Conservation (phyloP, 495 filamentous ascomycete species). For the Tuber calosporum region DNA sequence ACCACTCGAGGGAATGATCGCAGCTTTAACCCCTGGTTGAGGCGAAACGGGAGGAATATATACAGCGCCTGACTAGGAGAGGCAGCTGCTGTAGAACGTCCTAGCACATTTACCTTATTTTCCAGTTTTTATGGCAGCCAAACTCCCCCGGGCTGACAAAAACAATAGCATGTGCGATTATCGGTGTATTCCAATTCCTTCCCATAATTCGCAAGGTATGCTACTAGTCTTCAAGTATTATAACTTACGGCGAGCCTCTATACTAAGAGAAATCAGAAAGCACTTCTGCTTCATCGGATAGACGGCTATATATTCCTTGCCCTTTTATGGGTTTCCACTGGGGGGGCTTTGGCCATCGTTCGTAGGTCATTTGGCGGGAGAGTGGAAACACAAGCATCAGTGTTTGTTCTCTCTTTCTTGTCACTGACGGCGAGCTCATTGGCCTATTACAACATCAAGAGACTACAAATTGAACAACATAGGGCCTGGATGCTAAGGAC, state of each 20-base stretch:
- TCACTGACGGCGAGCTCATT: constrained; percentile 41
- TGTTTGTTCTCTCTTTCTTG: constrained; percentile 43
- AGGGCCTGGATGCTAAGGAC: constrained; percentile 53
- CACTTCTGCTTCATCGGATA: constrained; percentile 49
- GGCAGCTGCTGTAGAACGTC: neutral
- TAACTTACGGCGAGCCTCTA: neutral
- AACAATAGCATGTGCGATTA: constrained; percentile 42
- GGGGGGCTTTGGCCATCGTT: constrained; percentile 47
- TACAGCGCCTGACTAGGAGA: neutral
- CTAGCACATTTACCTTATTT: neutral
- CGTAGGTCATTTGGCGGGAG: constrained; percentile 47
- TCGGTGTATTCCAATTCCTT: constrained; percentile 50
- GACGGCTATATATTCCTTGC: constrained; percentile 49
- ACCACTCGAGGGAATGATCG: neutral
- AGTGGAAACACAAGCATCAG: constrained; percentile 43
- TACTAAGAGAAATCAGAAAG: constrained; percentile 12
- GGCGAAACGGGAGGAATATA: neutral
- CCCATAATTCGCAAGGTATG: constrained; percentile 48
- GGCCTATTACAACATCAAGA: constrained; percentile 50
- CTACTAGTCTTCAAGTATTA: neutral
- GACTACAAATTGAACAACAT: constrained; percentile 53
- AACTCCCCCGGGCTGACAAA: neutral
- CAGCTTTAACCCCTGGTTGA: neutral
- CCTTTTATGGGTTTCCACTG: constrained; percentile 44
- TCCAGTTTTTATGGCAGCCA: neutral